phyloP scores from a whole-genome alignment of 2,329 filamentous ascomycete genomes.

The Arthrinium puccinioides region DNA sequence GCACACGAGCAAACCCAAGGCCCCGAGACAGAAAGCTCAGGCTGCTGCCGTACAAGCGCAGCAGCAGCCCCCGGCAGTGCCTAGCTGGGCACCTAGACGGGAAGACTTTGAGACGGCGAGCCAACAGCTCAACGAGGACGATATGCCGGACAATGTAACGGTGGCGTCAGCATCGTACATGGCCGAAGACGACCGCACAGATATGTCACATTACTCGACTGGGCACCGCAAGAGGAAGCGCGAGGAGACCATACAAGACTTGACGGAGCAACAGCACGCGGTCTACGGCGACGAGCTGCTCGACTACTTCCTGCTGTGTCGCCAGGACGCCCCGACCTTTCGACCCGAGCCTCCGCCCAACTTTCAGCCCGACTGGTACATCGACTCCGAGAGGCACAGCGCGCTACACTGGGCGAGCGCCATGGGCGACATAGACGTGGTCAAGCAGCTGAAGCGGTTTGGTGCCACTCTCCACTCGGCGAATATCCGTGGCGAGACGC shows the following conservation, averaged over 20 bases:
- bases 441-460: constrained; percentile 77
- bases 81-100: constrained; percentile 23
- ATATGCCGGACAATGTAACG: constrained; percentile 76
- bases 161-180: constrained; percentile 79
- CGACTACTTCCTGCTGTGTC: constrained; percentile 89
- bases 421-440: constrained; percentile 92
- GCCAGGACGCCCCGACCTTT: constrained; percentile 66
- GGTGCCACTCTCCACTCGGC: constrained; percentile 67
- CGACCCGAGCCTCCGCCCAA: constrained; percentile 74
- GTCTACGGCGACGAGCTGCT: constrained; percentile 89
- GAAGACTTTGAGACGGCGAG: constrained; percentile 60
- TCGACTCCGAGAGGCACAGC: constrained; percentile 87
- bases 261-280: constrained; percentile 76
- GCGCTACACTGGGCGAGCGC: constrained; percentile 95
- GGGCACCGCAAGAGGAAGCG: constrained; percentile 71
- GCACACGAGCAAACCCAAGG: constrained; percentile 82
- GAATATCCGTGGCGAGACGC: constrained; percentile 74
- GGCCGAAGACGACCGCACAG: constrained; percentile 70
- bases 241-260: constrained; percentile 52
- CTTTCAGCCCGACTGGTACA: constrained; percentile 85
- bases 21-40: constrained; percentile 54
- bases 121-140: constrained; percentile 62
- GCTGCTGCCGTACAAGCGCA: constrained; percentile 1
- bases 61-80: neutral
- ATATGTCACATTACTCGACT: constrained; percentile 57